Conservation (phyloP, 805 yeast species). For the Nakazawaea pomicola region DNA sequence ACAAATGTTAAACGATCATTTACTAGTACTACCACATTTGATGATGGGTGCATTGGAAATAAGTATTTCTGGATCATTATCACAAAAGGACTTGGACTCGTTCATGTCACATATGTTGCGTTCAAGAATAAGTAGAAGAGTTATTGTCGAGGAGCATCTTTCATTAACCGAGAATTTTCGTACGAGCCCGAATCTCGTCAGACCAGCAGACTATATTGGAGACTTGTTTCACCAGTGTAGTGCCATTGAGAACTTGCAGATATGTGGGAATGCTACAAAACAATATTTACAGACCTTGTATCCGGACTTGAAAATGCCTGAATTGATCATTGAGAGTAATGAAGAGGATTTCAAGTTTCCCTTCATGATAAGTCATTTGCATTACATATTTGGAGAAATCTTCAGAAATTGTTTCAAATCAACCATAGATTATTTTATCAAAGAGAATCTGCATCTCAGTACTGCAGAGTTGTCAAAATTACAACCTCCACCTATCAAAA, state of each 20-base stretch:
- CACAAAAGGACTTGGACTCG: conserved; percentile 59
- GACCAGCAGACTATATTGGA: conserved; percentile 57
- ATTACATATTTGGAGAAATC: conserved; percentile 83
- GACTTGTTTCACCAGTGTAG: conserved; percentile 80
- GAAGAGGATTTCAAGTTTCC: conserved; percentile 58
- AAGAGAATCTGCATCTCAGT: conserved; percentile 16
- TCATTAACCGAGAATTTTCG: conserved; percentile 50
- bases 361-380: conserved; percentile 81
- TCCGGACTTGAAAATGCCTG: conserved; percentile 63
- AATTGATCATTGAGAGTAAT: conserved; percentile 64
- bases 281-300: conserved; percentile 47
- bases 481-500: conserved; percentile 67
- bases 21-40: conserved; percentile 77
- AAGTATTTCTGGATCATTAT: conserved; percentile 52
- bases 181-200: conserved; percentile 37
- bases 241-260: conserved; percentile 59
- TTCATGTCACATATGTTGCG: conserved; percentile 75
- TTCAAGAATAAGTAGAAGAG: conserved; percentile 84
- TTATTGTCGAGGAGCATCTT: conserved; percentile 87
- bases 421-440: conserved; percentile 48
- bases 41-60: conserved; percentile 92
- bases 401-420: conserved; percentile 83
- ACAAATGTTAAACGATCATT: conserved; percentile 69
- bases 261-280: conserved; percentile 48
- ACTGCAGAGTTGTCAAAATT: conserved; percentile 14